A percentile compares a stretch with the other conserved stretches of the same genome.
These are phyloP conservation scores for Calonectria pseudoreteaudii DNA, from an alignment of 2,329 filamentous ascomycete genomes.

Conservation along the genomic window DNA sequence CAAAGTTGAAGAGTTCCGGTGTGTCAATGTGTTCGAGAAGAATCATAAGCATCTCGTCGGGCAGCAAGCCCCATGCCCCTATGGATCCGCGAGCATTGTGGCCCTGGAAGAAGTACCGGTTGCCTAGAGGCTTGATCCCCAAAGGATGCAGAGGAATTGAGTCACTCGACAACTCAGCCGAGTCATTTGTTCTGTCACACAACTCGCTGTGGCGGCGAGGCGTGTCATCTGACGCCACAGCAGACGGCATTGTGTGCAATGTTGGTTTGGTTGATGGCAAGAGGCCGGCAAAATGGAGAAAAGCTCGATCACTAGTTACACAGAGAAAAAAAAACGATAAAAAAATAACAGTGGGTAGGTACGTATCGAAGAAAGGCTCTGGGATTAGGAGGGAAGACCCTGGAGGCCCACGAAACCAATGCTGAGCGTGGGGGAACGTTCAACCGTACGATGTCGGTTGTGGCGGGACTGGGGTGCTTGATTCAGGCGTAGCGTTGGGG, in stretches of 20 bases:
- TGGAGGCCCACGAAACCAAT: slow-evolving; percentile 14
- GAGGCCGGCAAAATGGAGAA: not conserved
- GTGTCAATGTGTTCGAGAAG: slow-evolving; percentile 82
- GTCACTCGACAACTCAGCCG: slow-evolving; percentile 45
- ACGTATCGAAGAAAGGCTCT: slow-evolving; percentile 3
- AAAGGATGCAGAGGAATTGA: slow-evolving; percentile 84
- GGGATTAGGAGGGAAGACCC: not conserved
- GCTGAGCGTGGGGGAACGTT: slow-evolving; percentile 25
- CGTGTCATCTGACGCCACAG: slow-evolving; percentile 19
- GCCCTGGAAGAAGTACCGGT: slow-evolving; percentile 76
- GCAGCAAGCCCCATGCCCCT: slow-evolving; percentile 75
- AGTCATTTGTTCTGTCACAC: slow-evolving; percentile 37
- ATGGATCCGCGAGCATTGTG: slow-evolving; percentile 75
- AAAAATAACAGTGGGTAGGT: slow-evolving; percentile 3
- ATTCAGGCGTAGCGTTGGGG: slow-evolving; percentile 16
- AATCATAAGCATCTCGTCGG: slow-evolving; percentile 83
- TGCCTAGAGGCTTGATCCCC: slow-evolving; percentile 87
- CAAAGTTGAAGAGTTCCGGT: slow-evolving; percentile 71
- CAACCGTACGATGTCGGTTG: slow-evolving; percentile 24
- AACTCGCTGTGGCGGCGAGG: slow-evolving; percentile 29
- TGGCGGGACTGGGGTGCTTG: slow-evolving; percentile 7
- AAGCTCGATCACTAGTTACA: not conserved
- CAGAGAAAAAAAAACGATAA: not conserved
- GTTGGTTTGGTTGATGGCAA: not conserved
- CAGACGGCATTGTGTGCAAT: slow-evolving; percentile 35